Conservation (phyloP, 805 yeast species). For the Nakazawaea peltata region DNA sequence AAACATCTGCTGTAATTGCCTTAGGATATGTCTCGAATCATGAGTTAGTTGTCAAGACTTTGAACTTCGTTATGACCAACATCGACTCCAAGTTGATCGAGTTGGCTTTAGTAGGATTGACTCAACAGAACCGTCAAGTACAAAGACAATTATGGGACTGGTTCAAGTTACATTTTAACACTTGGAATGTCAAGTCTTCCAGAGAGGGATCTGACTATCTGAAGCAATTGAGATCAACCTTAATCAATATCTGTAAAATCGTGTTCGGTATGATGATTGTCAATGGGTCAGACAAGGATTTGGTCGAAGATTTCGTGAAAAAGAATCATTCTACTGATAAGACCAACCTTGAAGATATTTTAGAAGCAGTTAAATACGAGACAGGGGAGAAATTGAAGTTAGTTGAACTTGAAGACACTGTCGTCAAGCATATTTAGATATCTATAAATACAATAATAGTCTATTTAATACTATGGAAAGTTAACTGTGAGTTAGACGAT, state of each 20-base stretch:
- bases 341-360: constrained; percentile 11
- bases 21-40: constrained; percentile 40
- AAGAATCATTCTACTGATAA: constrained; percentile 5
- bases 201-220: constrained; percentile 37
- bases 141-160: constrained; percentile 41
- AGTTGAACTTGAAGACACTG: constrained; percentile 16
- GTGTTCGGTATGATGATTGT: constrained; percentile 25
- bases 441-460: constrained; percentile 2
- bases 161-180: constrained; percentile 44
- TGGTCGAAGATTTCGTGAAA: constrained; percentile 14
- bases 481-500: not conserved
- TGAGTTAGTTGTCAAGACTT: constrained; percentile 41
- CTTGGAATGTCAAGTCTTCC: constrained; percentile 41
- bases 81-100: constrained; percentile 49
- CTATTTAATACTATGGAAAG: constrained; percentile 6
- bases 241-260: constrained; percentile 31
- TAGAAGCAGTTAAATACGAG: constrained; percentile 12
- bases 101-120: constrained; percentile 47
- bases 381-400: constrained; percentile 18
- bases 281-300: constrained; percentile 12
- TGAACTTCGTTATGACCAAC: constrained; percentile 50
- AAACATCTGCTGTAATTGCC: constrained; percentile 47
- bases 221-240: constrained; percentile 37
- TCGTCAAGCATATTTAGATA: constrained; percentile 10
- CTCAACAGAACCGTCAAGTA: constrained; percentile 22